These are phyloP conservation scores for Beauveria sp. DNA, from an alignment of 2,329 filamentous ascomycete species.

Conservation along the genomic window DNA sequence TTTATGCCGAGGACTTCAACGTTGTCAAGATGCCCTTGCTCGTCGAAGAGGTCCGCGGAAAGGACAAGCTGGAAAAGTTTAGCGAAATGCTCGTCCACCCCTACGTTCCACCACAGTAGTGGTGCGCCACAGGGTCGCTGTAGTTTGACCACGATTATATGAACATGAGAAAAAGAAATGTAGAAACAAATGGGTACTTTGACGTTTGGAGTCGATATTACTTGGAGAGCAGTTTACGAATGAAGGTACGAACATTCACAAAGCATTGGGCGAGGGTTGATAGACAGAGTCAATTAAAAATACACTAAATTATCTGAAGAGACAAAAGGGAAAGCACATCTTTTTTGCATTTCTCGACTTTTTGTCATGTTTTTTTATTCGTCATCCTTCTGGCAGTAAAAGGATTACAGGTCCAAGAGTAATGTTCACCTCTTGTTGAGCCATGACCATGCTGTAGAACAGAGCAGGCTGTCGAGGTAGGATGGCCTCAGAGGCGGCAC, in stretches of 20 bases:
- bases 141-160: not conserved
- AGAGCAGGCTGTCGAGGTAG: not conserved
- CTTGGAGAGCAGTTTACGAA: not conserved
- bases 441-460: not conserved
- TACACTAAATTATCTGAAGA: not conserved
- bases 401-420: not conserved
- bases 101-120: constrained; percentile 56
- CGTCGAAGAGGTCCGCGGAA: constrained; percentile 91
- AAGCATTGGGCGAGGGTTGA: not conserved
- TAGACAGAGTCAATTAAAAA: constrained; percentile 1
- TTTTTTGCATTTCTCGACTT: not conserved
- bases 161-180: not conserved
- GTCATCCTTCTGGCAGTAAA: not conserved
- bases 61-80: constrained; percentile 87
- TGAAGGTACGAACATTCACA: not conserved
- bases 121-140: not conserved
- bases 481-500: not conserved
- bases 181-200: not conserved
- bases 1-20: constrained; percentile 94
- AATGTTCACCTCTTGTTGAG: not conserved
- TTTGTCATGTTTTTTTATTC: not conserved
- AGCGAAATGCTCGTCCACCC: constrained; percentile 76
- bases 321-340: not conserved
- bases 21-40: constrained; percentile 97
- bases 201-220: not conserved